Conservation (phyloP, 1,284 basidiomycete species). For the Quambalaria eucalypti region DNA sequence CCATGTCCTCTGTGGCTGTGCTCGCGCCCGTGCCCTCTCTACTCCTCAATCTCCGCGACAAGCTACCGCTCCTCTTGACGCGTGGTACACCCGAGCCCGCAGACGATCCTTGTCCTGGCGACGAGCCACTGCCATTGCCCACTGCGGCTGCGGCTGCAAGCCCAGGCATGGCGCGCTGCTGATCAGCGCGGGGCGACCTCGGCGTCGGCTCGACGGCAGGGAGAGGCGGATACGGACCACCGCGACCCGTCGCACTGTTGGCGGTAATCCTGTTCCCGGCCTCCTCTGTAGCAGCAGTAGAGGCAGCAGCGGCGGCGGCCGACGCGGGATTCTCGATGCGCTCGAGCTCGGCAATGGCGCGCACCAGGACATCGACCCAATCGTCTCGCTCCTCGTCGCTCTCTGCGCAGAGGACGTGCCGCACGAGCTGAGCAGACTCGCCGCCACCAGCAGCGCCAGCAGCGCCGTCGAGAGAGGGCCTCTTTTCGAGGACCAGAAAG, state of each 20-base stretch:
- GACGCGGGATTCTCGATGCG: not conserved
- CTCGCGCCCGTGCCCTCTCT: not conserved
- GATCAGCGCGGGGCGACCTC: not conserved
- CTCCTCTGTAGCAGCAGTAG: not conserved
- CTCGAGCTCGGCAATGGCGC: conserved; percentile 28
- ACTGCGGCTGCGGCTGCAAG: not conserved
- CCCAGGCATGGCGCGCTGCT: not conserved
- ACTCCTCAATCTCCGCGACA: no score
- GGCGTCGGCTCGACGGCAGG: not conserved
- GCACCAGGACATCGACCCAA: conserved; percentile 82
- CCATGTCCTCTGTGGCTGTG: no score
- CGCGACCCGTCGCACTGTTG: no score
- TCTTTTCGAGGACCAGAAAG: conserved; percentile 85
- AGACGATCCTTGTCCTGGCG: not conserved
- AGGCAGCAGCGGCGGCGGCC: not conserved
- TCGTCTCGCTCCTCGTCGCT: conserved; percentile 83
- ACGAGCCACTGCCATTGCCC: not conserved
- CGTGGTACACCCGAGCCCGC: no score
- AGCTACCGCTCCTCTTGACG: no score
- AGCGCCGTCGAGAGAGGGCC: conserved; percentile 48
- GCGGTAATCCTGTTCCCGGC: no score
- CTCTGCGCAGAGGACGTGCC: conserved; percentile 90
- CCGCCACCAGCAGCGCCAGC: not conserved
- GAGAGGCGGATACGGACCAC: no score
- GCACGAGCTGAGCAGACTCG: conserved; percentile 55